A percentile compares a stretch with the other conserved stretches of the same genome.
These are phyloP conservation scores for Cordyceps tenuipes DNA, from an alignment of 2,329 filamentous ascomycete genomes.

Conservation along the genomic window DNA sequence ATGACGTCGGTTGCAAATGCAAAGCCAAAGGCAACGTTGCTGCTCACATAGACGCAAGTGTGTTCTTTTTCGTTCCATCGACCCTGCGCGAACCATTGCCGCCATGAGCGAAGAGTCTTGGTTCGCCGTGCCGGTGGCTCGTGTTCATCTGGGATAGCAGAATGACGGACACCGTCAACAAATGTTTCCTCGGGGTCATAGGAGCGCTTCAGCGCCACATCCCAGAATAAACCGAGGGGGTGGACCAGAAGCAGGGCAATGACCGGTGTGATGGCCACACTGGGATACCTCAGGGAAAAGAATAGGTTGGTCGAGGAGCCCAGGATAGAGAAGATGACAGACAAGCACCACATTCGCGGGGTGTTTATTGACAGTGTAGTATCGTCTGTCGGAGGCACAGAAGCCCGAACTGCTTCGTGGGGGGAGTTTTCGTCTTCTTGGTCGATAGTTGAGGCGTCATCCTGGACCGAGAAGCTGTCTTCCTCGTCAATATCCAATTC, in stretches of 20 bases:
- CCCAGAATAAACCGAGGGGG: constrained; percentile 74
- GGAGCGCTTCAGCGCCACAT: constrained; percentile 58
- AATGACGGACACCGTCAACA: constrained; percentile 37
- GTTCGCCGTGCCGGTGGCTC: constrained; percentile 14
- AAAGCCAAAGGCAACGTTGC: constrained; percentile 83
- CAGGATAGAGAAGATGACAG: constrained; percentile 70
- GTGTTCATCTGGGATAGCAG: constrained; percentile 15
- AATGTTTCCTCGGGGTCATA: constrained; percentile 43
- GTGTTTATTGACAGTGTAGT: constrained; percentile 75
- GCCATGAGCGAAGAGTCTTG: constrained; percentile 36
- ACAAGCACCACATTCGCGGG: constrained; percentile 77
- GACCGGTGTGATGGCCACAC: constrained; percentile 80
- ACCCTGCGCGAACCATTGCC: constrained; percentile 71
- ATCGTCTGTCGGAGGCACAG: constrained; percentile 68
- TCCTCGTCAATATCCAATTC: constrained; percentile 30
- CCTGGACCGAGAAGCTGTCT: constrained; percentile 24
- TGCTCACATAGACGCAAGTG: constrained; percentile 81
- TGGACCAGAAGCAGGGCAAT: constrained; percentile 81
- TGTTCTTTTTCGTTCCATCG: constrained; percentile 85
- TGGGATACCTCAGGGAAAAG: constrained; percentile 84
- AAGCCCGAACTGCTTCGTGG: constrained; percentile 72
- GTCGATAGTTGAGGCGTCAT: constrained; percentile 28
- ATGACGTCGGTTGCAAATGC: constrained; percentile 86
- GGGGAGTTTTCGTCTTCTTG: constrained; percentile 59
- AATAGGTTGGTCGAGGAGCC: constrained; percentile 81